These are phyloP conservation scores for Nemania bipapillata DNA, from an alignment of 2,329 filamentous ascomycete species.

Conservation along the genomic window DNA sequence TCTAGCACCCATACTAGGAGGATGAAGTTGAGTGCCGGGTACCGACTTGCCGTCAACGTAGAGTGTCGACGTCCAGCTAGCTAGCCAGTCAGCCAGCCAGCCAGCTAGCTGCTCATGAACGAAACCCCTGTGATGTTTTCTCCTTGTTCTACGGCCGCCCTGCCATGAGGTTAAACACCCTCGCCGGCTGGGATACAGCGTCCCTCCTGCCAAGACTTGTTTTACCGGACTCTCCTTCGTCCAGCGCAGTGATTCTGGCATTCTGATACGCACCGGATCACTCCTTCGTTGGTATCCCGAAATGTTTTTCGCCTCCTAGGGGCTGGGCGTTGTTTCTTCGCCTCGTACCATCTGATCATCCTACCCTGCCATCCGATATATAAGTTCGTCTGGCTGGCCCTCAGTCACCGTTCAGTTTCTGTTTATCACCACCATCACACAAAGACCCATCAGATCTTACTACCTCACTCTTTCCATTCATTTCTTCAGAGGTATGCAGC, in stretches of 20 bases:
- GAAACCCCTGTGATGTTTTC: constrained; percentile 27
- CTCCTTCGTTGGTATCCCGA: constrained; percentile 54
- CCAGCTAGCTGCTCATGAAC: too few relatives aligned
- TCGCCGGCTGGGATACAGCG: constrained; percentile 35
- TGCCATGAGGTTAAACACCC: constrained; percentile 36
- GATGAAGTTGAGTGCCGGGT: constrained; percentile 4
- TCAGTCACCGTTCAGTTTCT: constrained; percentile 42
- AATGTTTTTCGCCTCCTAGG: constrained; percentile 46
- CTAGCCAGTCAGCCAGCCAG: too few relatives aligned
- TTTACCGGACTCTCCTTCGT: constrained; percentile 44
- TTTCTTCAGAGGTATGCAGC: constrained; percentile 59
- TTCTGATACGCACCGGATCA: constrained; percentile 58
- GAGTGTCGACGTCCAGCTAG: constrained; percentile 5
- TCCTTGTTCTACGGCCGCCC: constrained; percentile 34
- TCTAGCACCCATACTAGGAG: constrained; percentile 1
- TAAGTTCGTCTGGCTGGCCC: constrained; percentile 51
- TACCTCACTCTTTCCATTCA: constrained; percentile 55
- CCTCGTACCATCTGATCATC: constrained; percentile 44
- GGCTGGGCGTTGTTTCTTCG: constrained; percentile 47
- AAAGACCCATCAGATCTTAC: constrained; percentile 53
- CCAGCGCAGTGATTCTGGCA: constrained; percentile 44
- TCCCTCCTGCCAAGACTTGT: constrained; percentile 43
- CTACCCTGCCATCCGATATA: constrained; percentile 50
- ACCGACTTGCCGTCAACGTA: constrained; percentile 6
- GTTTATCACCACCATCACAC: constrained; percentile 50